These are phyloP conservation scores for Warburgia ugandensis DNA, from an alignment of 164 flowering plant species.

Conservation along the genomic window DNA sequence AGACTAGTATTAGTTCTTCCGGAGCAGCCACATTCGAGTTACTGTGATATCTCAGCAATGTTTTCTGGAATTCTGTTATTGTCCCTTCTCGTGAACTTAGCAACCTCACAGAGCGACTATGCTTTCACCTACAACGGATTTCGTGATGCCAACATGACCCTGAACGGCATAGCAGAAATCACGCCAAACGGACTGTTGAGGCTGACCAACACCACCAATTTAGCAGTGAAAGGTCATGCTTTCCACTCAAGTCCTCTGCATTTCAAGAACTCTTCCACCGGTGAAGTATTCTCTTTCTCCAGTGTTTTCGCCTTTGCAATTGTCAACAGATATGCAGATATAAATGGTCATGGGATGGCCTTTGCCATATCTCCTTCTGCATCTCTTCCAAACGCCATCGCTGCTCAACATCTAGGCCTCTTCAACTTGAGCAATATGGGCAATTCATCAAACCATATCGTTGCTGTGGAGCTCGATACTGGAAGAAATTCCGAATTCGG, in stretches of 20 bases:
- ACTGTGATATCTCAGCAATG: too few species aligned
- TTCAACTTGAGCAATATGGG: conserved; percentile 15
- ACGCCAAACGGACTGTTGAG: conserved; percentile 7
- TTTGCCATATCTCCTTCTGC: conserved; percentile 17
- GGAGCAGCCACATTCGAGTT: too few species aligned
- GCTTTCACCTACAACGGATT: conserved; percentile 9
- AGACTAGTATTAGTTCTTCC: background rate
- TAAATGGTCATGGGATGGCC: conserved; percentile 18
- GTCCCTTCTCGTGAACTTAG: background rate
- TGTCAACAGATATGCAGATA: background rate
- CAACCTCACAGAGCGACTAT: background rate
- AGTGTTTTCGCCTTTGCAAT: too few species aligned
- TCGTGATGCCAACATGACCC: too few species aligned
- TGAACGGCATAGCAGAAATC: conserved; percentile 5
- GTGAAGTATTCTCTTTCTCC: conserved; percentile 17
- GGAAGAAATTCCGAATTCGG: background rate
- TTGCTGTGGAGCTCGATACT: conserved; percentile 21
- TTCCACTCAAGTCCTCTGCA: conserved; percentile 5
- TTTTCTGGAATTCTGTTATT: too few species aligned
- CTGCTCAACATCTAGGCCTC: conserved; percentile 16
- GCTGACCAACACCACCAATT: conserved; percentile 3
- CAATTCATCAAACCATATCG: conserved; percentile 7
- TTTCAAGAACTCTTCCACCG: conserved; percentile 13
- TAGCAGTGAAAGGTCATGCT: conserved; percentile 5
- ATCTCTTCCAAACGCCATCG: conserved; percentile 7